Conservation (phyloP, 1,139 yeast genomes). For the Kodamaea suecica region DNA sequence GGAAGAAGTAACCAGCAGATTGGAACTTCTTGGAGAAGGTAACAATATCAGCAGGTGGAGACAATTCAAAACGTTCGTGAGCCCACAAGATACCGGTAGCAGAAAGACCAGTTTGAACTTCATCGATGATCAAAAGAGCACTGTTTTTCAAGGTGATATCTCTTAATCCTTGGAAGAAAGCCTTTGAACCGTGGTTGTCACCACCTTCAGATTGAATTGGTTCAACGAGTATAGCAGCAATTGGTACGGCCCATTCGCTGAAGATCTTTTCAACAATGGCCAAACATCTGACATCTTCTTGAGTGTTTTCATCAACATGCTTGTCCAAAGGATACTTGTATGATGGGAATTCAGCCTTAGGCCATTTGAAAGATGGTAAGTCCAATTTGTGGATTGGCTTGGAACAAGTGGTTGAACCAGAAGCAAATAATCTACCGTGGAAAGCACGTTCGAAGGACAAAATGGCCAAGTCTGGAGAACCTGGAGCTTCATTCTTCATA, state of each 20-base stretch:
- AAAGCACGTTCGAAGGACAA: constrained; percentile 71
- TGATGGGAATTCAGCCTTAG: constrained; percentile 77
- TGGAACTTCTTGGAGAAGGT: constrained; percentile 85
- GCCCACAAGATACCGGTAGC: constrained; percentile 87
- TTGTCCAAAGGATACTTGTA: constrained; percentile 70
- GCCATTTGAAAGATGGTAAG: constrained; percentile 84
- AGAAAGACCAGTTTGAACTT: constrained; percentile 86
- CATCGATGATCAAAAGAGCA: constrained; percentile 71
- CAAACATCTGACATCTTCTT: constrained; percentile 69
- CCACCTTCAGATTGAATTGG: constrained; percentile 89
- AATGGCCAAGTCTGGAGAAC: constrained; percentile 71
- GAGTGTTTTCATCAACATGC: constrained; percentile 50
- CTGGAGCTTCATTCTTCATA: constrained; percentile 70
- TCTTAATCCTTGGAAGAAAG: constrained; percentile 75
- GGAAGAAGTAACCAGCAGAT: constrained; percentile 81
- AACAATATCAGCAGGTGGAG: constrained; percentile 75
- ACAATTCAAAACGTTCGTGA: constrained; percentile 74
- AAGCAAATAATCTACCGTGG: constrained; percentile 83
- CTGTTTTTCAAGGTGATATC: constrained; percentile 65
- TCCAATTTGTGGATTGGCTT: constrained; percentile 84
- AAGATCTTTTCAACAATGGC: constrained; percentile 54
- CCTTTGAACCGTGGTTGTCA: constrained; percentile 75
- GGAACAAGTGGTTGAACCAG: constrained; percentile 74
- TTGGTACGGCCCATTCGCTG: constrained; percentile 57
- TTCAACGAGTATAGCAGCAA: constrained; percentile 74